phyloP scores from a whole-genome alignment of 345 rosid genomes.

The Leavenworthia alabamica region DNA sequence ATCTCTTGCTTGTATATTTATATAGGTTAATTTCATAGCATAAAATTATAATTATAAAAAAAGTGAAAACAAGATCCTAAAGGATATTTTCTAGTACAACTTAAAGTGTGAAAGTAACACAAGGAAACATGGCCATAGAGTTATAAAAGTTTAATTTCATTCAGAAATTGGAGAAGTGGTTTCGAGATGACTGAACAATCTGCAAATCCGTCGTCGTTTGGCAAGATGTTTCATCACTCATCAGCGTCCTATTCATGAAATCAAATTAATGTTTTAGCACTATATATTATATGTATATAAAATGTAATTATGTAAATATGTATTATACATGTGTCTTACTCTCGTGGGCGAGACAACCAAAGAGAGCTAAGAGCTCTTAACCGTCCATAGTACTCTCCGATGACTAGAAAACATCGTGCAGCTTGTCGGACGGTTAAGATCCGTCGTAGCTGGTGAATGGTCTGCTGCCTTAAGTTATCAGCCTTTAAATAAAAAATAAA shows the following conservation, averaged over 20 bases:
- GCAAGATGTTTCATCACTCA: conserved; percentile 71
- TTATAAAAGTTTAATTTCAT: not conserved
- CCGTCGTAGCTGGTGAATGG: conserved; percentile 71
- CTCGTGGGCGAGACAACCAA: conserved; percentile 90
- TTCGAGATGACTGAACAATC: conserved; percentile 63
- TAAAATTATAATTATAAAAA: not conserved
- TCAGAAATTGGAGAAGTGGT: conserved; percentile 70
- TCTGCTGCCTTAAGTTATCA: conserved; percentile 91
- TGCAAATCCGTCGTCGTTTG: conserved; percentile 76
- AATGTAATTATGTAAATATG: not conserved
- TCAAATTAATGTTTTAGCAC: not conserved
- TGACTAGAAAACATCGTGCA: conserved; percentile 76
- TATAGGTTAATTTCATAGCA: not conserved
- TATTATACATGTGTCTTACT: conserved; percentile 39
- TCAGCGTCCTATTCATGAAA: conserved; percentile 37
- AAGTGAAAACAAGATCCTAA: conserved; percentile 24
- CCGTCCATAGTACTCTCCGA: conserved; percentile 81
- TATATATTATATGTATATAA: not conserved
- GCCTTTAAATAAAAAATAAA: conserved; percentile 39
- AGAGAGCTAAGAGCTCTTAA: conserved; percentile 84
- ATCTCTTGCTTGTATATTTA: too few relatives aligned
- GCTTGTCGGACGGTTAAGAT: conserved; percentile 83
- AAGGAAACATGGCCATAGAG: conserved; percentile 1
- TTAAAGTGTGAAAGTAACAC: not conserved
- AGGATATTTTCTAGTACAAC: too few relatives aligned